Evolutionary conservation across 2,329 filamentous ascomycete species (phyloP).

Genomic region (Talaromyces sp.): DNA sequence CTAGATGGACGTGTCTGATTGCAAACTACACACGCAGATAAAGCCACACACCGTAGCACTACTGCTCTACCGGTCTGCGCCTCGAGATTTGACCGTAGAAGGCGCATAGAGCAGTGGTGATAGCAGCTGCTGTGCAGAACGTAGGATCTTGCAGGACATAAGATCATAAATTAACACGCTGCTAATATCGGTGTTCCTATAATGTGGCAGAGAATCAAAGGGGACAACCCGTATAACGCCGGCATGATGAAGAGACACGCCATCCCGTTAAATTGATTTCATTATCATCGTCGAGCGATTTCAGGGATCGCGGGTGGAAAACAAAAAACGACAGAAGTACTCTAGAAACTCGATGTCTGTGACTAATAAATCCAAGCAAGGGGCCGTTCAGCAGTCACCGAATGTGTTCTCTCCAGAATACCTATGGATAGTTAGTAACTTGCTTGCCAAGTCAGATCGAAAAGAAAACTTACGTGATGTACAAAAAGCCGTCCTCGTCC

Average conservation of each 20-base stretch:
- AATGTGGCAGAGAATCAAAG: not conserved
- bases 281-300: constrained; percentile 2
- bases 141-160: not conserved
- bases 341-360: constrained; percentile 1
- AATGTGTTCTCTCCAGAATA: constrained; percentile 99
- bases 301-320: constrained; percentile 1
- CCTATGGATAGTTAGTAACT: constrained; percentile 37
- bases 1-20: not conserved
- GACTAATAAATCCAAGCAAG: not conserved
- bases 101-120: not conserved
- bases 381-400: constrained; percentile 45
- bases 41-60: not conserved
- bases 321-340: not conserved
- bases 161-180: not conserved
- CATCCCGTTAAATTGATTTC: not conserved
- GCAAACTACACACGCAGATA: not conserved
- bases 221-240: constrained; percentile 12
- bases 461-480: constrained; percentile 72
- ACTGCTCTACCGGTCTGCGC: not conserved
- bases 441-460: not conserved
- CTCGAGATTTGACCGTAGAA: not conserved
- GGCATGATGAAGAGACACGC: constrained; percentile 4
- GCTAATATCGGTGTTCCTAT: not conserved
- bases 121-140: not conserved
- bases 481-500: constrained; percentile 81